Conservation (phyloP, 768 basidiomycete genomes). For the Pisolithus albus region DNA sequence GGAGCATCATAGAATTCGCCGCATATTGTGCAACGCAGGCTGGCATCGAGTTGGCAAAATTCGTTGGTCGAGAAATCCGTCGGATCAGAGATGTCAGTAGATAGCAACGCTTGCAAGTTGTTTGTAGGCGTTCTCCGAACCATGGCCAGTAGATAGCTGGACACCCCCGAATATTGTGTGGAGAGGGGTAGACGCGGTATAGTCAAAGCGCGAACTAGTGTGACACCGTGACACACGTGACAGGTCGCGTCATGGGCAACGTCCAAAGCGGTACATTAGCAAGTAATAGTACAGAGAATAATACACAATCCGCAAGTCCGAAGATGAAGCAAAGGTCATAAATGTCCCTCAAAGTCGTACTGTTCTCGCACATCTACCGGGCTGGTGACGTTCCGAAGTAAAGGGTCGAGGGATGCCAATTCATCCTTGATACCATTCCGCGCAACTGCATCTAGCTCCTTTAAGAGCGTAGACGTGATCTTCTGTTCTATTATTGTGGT, state of each 20-base stretch:
- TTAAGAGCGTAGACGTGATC: slow-evolving; percentile 70
- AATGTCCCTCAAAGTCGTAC: slow-evolving; percentile 39
- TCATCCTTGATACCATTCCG: slow-evolving; percentile 78
- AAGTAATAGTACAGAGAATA: slow-evolving; percentile 14
- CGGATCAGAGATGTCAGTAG: slow-evolving; percentile 47
- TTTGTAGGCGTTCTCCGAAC: slow-evolving; percentile 17
- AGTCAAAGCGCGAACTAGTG: too few species aligned
- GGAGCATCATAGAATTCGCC: slow-evolving; percentile 68
- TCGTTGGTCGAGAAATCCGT: slow-evolving; percentile 62
- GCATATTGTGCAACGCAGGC: slow-evolving; percentile 71
- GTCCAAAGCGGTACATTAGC: slow-evolving; percentile 1
- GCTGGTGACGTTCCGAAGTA: slow-evolving; percentile 52
- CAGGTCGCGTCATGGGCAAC: not conserved
- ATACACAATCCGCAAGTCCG: slow-evolving; percentile 8
- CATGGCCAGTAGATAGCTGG: too few species aligned
- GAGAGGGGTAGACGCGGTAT: not conserved
- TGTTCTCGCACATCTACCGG: slow-evolving; percentile 33
- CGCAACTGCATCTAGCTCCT: slow-evolving; percentile 80
- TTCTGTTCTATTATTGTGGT: slow-evolving; percentile 45
- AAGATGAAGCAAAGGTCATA: slow-evolving; percentile 17
- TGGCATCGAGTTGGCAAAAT: slow-evolving; percentile 56
- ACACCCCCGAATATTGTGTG: not conserved
- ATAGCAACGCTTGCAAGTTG: slow-evolving; percentile 24
- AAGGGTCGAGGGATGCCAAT: slow-evolving; percentile 71
- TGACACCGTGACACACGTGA: too few species aligned